Conservation (phyloP, 306 rosid species). For the Glycine latifolia region DNA sequence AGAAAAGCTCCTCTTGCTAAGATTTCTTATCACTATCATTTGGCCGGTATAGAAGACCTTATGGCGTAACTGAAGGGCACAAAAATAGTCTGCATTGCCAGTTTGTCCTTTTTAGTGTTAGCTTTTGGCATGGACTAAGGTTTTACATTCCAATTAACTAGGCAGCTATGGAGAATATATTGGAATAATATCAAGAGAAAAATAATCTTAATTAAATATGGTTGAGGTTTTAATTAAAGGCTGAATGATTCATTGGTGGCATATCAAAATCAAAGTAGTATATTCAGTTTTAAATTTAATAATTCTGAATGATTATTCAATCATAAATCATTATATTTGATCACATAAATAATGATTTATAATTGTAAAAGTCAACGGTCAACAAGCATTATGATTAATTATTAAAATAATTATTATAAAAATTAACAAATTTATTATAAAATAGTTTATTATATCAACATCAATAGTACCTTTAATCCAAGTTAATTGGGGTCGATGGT, state of each 20-base stretch:
- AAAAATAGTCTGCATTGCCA: neutral
- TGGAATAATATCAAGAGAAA: neutral
- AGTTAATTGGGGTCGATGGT: no score
- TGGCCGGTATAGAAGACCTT: neutral
- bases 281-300: no score
- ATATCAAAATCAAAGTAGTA: neutral
- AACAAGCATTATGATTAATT: no score
- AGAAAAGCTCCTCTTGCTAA: constrained; percentile 49
- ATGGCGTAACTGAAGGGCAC: neutral
- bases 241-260: neutral
- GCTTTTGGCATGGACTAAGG: constrained; percentile 26
- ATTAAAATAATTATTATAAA: no score
- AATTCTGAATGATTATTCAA: no score
- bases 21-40: constrained; percentile 49
- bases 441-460: no score
- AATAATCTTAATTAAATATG: neutral
- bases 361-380: no score
- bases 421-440: no score
- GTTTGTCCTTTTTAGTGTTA: neutral
- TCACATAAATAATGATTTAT: no score
- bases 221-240: neutral
- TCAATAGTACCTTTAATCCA: no score
- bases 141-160: constrained; percentile 8
- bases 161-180: neutral
- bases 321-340: no score